Evolutionary conservation across 2,329 filamentous ascomycete genomes (phyloP), one percentile per base, ranked within the genome.

Genomic region (Pseudogymnoascus sp.): DNA sequence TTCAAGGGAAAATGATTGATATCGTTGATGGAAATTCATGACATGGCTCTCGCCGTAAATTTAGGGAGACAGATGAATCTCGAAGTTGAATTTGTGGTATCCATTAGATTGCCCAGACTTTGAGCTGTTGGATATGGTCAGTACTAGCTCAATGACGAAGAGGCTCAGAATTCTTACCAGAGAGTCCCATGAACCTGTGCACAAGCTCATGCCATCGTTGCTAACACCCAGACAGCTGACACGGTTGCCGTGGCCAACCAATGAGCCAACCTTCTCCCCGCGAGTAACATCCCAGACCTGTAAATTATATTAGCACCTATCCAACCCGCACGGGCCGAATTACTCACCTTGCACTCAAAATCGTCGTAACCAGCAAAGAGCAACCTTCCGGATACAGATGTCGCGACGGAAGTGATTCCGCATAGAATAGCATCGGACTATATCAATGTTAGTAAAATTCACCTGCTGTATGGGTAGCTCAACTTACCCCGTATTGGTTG

Each of bases 181-280:
- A 71, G 94, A 97, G 79, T 99, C 94, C 94, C 94, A 99, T 69
- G 94, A 99, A 76, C 94, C 94, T 72, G 94, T 99, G 84, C 94
- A 97, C 79, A 99, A 82, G 81, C 93, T 97, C 80, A 97, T 96
- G 66, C 93, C 94, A 74, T 99, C 94, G 76, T 97, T 97, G 82
- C 93, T 97, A 70, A 99, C 94, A 68, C 94, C 94, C 73, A 99
- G 80, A 78, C 94, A 99, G 84, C 93, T 97, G 74, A 99, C 94
- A 68, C 94, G 89, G 81, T 99, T 99, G 78, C 97, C 93, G 76
- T 99, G 94, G 70, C 94, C 94, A 71, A 95, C 93, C 63, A 99
- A 83, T 61, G 92, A 96, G 73, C 94, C 94, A 67, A 99, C 92
- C 79, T 96, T 95, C 75, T 99, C 94, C 66, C 93, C 94, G 68